phyloP scores from a whole-genome alignment of 768 basidiomycete species.

The Tricholoma terreum region DNA sequence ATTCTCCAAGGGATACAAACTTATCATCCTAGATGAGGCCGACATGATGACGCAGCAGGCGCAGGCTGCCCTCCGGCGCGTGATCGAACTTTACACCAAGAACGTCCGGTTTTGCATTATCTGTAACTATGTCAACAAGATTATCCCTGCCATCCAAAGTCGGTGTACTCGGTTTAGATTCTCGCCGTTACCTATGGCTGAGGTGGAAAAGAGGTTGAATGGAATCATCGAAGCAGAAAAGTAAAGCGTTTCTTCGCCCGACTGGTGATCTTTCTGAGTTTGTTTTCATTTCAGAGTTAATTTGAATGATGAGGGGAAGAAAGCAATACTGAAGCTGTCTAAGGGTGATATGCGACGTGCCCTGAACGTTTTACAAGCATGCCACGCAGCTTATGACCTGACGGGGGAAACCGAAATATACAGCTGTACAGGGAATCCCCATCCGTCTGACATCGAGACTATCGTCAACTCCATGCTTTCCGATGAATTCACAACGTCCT shows the following conservation, averaged over 20 bases:
- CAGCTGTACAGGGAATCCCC: constrained; percentile 95
- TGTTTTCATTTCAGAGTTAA: constrained; percentile 61
- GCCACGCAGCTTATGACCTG: constrained; percentile 92
- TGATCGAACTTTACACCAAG: constrained; percentile 98
- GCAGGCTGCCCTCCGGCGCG: constrained; percentile 92
- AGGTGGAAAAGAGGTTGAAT: constrained; percentile 82
- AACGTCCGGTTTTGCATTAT: constrained; percentile 99
- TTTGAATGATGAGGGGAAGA: constrained; percentile 79
- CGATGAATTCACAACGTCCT: constrained; percentile 92
- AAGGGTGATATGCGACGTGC: constrained; percentile 98
- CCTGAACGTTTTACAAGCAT: constrained; percentile 94
- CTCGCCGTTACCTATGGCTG: constrained; percentile 80
- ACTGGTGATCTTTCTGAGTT: background rate
- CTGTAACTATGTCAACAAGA: constrained; percentile 99
- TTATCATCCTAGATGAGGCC: constrained; percentile 98
- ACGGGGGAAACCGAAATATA: constrained; percentile 91
- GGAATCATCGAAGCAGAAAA: constrained; percentile 80
- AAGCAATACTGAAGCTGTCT: constrained; percentile 89
- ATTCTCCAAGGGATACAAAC: constrained; percentile 90
- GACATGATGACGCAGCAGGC: constrained; percentile 99
- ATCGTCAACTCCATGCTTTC: constrained; percentile 95
- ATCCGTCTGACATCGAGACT: constrained; percentile 90
- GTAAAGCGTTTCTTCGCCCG: constrained; percentile 39
- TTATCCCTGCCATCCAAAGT: constrained; percentile 96
- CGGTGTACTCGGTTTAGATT: constrained; percentile 98